Evolutionary conservation across 2,329 filamentous ascomycete genomes (phyloP).

Genomic region (Penicillium aurantiogriseum): DNA sequence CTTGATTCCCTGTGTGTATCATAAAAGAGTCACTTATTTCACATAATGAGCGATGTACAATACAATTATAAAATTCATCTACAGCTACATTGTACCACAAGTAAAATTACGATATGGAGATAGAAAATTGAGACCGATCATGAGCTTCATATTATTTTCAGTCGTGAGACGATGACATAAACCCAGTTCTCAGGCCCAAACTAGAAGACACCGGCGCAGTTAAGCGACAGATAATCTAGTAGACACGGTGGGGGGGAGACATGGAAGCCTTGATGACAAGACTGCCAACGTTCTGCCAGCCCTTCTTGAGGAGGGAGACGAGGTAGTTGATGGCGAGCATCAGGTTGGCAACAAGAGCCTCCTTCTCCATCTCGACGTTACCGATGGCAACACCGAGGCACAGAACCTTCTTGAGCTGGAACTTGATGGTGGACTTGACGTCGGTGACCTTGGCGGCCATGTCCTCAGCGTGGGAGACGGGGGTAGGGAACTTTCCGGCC

Average conservation of each 20-base stretch:
- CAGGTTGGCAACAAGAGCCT: constrained; percentile 96
- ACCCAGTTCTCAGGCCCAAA: constrained; percentile 28
- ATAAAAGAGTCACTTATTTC: background rate
- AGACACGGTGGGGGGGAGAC: constrained; percentile 96
- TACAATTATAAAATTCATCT: background rate
- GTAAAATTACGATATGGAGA: constrained; percentile 4
- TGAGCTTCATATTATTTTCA: constrained; percentile 35
- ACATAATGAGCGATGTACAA: background rate
- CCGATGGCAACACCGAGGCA: constrained; percentile 99
- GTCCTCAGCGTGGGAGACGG: constrained; percentile 95
- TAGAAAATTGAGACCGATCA: constrained; percentile 26
- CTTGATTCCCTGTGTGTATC: constrained; percentile 4
- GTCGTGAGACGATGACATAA: constrained; percentile 32
- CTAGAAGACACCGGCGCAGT: constrained; percentile 25
- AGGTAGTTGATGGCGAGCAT: constrained; percentile 99
- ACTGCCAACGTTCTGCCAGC: constrained; percentile 99
- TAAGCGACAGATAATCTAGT: constrained; percentile 61
- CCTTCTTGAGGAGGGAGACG: constrained; percentile 99
- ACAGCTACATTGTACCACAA: background rate
- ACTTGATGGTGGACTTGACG: constrained; percentile 99
- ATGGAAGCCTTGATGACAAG: constrained; percentile 99
- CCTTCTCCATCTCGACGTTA: constrained; percentile 95
- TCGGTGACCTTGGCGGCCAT: constrained; percentile 94
- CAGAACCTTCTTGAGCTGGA: constrained; percentile 99
- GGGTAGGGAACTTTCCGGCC: constrained; percentile 99